These are phyloP conservation scores for Ophiostoma ips DNA, from an alignment of 2,329 filamentous ascomycete species.

Conservation along the genomic window DNA sequence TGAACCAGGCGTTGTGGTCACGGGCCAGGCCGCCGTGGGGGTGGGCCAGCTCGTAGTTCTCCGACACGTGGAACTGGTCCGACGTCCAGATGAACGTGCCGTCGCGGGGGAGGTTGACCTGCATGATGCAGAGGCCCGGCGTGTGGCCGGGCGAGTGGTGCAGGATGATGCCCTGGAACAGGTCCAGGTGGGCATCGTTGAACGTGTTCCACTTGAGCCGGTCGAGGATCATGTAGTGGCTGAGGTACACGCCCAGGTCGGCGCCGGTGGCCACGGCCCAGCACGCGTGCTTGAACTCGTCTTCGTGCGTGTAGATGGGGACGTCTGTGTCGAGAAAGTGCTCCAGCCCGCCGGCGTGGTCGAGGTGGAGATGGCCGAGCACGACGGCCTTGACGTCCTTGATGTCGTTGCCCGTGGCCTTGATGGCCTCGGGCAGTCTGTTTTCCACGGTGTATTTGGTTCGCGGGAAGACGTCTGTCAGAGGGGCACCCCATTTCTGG, in stretches of 20 bases:
- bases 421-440: conserved; percentile 2
- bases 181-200: conserved; percentile 6
- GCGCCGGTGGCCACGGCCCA: conserved; percentile 8
- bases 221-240: conserved; percentile 6
- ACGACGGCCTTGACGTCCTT: conserved; percentile 8
- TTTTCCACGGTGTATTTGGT: conserved; percentile 5
- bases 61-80: conserved; percentile 7
- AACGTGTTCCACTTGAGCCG: conserved; percentile 7
- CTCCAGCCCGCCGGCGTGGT: conserved; percentile 7
- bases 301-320: conserved; percentile 8
- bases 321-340: conserved; percentile 7
- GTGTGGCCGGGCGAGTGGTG: conserved; percentile 8
- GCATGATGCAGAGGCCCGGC: conserved; percentile 7
- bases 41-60: conserved; percentile 8
- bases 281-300: conserved; percentile 8
- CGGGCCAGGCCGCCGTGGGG: conserved; percentile 5
- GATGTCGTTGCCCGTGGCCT: conserved; percentile 7
- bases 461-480: conserved; percentile 7
- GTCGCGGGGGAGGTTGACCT: conserved; percentile 6
- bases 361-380: conserved; percentile 6
- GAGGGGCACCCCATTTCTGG: conserved; percentile 7
- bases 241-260: conserved; percentile 6
- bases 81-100: conserved; percentile 8
- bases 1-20: conserved; percentile 10
- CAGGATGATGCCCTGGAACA: conserved; percentile 6